phyloP scores from a whole-genome alignment of 805 yeast genomes.

The Metschnikowia borealis region DNA sequence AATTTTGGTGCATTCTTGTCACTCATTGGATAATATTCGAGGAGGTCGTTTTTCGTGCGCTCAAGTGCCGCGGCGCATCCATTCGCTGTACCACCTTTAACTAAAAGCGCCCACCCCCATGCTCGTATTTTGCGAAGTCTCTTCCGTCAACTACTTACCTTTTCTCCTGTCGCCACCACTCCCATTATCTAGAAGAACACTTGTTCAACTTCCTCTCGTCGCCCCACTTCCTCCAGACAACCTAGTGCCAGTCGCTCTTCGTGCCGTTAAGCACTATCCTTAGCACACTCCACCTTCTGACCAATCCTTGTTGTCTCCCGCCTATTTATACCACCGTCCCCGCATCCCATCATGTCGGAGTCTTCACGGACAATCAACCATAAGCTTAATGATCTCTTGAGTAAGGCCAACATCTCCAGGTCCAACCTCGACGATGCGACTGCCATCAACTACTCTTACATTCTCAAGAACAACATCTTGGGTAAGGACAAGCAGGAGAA shows the following conservation, averaged over 20 bases:
- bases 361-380: conserved; percentile 42
- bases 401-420: conserved; percentile 29
- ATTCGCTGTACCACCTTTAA: not conserved
- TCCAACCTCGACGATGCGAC: conserved; percentile 30
- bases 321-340: not conserved
- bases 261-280: not conserved
- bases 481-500: conserved; percentile 48
- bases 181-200: not conserved
- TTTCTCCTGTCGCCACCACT: not conserved
- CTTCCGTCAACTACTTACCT: not conserved
- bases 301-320: not conserved
- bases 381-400: conserved; percentile 39
- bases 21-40: not conserved
- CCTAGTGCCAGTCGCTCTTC: not conserved
- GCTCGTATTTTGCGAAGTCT: conserved; percentile 3
- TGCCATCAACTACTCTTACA: conserved; percentile 32
- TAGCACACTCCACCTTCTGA: not conserved
- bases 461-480: conserved; percentile 39
- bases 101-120: not conserved
- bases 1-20: not conserved
- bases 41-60: conserved; percentile 1
- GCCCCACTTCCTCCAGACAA: not conserved
- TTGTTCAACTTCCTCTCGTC: not conserved
- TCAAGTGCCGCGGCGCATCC: conserved; percentile 1
- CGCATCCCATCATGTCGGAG: conserved; percentile 28